Base-by-base conservation (phyloP, 169 alveolate species). In the Plasmodium billcollinsi region DNA sequence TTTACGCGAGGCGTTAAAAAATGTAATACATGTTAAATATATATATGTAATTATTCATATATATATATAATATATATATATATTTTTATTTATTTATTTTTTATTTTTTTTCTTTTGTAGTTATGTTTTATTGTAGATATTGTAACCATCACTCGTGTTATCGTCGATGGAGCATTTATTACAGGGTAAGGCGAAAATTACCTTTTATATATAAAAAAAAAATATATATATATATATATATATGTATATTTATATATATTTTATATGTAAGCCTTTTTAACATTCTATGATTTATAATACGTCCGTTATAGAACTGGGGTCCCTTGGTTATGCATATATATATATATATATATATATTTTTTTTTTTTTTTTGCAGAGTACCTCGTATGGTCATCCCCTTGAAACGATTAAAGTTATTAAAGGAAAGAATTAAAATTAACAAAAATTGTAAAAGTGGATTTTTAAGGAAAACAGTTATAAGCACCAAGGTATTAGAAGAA, bases 141-240 rank as follows among this genome's bases (percentile, higher is more conserved):
- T 59, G 95, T 97, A 86, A 96, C 95, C 49, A 89, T 88, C 74
- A 95, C 97, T 61, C 94, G 98, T 85, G 93, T 97, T 66, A 95
- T 97, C 88, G 97, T 97, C 49, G 98, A 97, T 90, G 99, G 99
- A 47, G 98, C 96, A 18, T 94, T 94, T 67, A 94, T 95, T 29
- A 94, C 97, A 9, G 97, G 96, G 97, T 94, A 93, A 26, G 80
- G 45, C 69, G 12, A 26, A 33, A 43, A 6, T 1, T 33, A 1
- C 26, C 6, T 15, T 52, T 14, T 20, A 0, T 59, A n/a, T 11
- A 63, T 20, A 43, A 6, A 18, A 20, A 5, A n/a, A 26, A 86
- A n/a, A n/a, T 66, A 24, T 24, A 15, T 59, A n/a, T 67, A 24
- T 15, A 59, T 20, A 59, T 14, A 59, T 18, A 58, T 61, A n/a